These are phyloP conservation scores for Lodderomyces theae DNA, from an alignment of 1,139 yeast species.

Conservation along the genomic window DNA sequence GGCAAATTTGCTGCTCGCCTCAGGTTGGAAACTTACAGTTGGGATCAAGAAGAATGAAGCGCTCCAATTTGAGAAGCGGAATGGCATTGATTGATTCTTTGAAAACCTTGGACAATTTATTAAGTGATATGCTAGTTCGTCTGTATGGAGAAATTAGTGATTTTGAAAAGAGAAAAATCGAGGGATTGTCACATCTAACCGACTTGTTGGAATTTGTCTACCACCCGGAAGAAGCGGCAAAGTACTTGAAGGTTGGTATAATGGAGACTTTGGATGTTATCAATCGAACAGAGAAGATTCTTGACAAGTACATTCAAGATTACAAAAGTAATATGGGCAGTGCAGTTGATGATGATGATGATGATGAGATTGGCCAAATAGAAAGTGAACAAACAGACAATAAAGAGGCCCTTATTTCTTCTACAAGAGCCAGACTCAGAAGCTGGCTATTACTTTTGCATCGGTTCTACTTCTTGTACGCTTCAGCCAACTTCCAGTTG, in stretches of 20 bases:
- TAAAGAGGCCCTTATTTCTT: slow-evolving; percentile 23
- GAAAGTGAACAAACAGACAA: background rate
- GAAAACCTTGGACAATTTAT: slow-evolving; percentile 66
- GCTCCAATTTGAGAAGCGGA: slow-evolving; percentile 10
- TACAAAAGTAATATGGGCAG: slow-evolving; percentile 20
- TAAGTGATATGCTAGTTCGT: slow-evolving; percentile 57
- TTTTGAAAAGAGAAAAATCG: slow-evolving; percentile 48
- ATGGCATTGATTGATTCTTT: slow-evolving; percentile 16
- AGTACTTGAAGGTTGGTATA: slow-evolving; percentile 39
- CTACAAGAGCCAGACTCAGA: slow-evolving; percentile 32
- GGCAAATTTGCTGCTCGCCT: slow-evolving; percentile 86
- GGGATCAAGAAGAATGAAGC: slow-evolving; percentile 29
- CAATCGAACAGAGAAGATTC: slow-evolving; percentile 20
- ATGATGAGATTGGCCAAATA: slow-evolving; percentile 19
- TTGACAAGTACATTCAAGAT: slow-evolving; percentile 17
- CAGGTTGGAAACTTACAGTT: slow-evolving; percentile 51
- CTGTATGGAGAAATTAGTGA: slow-evolving; percentile 50
- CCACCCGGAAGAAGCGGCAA: slow-evolving; percentile 49
- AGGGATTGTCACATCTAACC: slow-evolving; percentile 51
- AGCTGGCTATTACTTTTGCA: slow-evolving; percentile 64
- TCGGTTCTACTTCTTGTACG: slow-evolving; percentile 74
- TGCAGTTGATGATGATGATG: too few relatives aligned
- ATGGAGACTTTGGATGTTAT: slow-evolving; percentile 32
- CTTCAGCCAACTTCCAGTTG: slow-evolving; percentile 72
- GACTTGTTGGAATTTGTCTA: slow-evolving; percentile 58